Conservation (phyloP, 2,329 filamentous ascomycete species). For the Fusarium protoensiforme region DNA sequence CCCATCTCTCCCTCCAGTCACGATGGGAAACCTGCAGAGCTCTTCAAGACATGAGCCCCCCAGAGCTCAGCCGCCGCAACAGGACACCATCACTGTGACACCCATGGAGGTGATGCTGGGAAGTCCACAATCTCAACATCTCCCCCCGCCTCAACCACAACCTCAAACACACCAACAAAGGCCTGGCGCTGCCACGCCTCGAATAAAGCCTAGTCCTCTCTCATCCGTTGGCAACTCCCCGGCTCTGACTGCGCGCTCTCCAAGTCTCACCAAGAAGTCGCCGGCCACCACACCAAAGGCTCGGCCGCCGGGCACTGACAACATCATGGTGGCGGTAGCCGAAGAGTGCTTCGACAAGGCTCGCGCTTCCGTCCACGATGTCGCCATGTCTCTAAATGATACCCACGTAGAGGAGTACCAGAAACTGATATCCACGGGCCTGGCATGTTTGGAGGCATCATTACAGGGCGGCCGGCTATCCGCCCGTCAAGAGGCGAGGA, state of each 20-base stretch:
- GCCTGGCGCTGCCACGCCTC: slow-evolving; percentile 36
- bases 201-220: slow-evolving; percentile 51
- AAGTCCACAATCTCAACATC: slow-evolving; percentile 21
- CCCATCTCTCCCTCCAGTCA: slow-evolving; percentile 37
- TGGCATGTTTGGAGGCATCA: slow-evolving; percentile 78
- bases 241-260: slow-evolving; percentile 52
- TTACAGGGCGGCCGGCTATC: slow-evolving; percentile 70
- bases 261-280: slow-evolving; percentile 55
- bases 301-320: slow-evolving; percentile 61
- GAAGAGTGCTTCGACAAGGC: slow-evolving; percentile 81
- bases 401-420: slow-evolving; percentile 73
- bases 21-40: slow-evolving; percentile 39
- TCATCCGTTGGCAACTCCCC: slow-evolving; percentile 56
- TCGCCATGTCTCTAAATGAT: slow-evolving; percentile 50
- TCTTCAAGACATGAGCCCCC: slow-evolving; percentile 19
- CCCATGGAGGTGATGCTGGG: slow-evolving; percentile 42
- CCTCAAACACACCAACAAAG: slow-evolving; percentile 33
- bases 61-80: slow-evolving; percentile 23
- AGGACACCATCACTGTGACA: slow-evolving; percentile 32
- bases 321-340: slow-evolving; percentile 75
- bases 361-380: slow-evolving; percentile 62
- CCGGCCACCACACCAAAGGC: slow-evolving; percentile 55
- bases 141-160: slow-evolving; percentile 21
- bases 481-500: slow-evolving; percentile 74
- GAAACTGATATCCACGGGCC: slow-evolving; percentile 75